Evolutionary conservation across 441 rosid genomes (phyloP), one percentile per base, ranked within the genome.

Genomic region (Manihot esculenta): DNA sequence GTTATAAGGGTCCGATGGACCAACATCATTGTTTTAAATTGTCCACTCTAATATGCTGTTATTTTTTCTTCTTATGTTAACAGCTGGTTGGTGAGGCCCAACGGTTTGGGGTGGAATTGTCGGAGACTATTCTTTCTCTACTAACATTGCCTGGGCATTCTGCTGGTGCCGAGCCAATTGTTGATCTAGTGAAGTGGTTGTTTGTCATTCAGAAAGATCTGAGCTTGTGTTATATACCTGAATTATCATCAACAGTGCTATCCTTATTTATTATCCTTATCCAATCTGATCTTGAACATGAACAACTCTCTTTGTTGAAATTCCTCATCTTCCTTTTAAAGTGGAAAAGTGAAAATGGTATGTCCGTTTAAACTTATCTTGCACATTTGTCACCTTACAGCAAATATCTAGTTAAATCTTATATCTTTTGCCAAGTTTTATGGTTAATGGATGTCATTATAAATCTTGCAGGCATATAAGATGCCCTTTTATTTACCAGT

Each of bases 291-390:
- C 88, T 92, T 53, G 99, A 94, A 76, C 96, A 92, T 9, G 96
- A 94, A 64, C 94, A 90, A 69, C 82, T 94, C 66, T 82, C 90
- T 73, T 60, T 89, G 72, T 63, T 94, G 77, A 90, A 86, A 62
- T 79, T 94, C 68, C 77, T 92, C 72, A 79, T 81, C 73, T 84
- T 87, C 74, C 81, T 94, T 65, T 74, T 92, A 56, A 82, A 76
- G 73, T 94, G 99, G 99, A 92, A 92, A 79, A 50, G 68, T 69
- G 84, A 83, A 82, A 80, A 74, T 35, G 97, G 99, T 91, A 84
- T 45, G 83, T 64, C 62, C 10, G 67, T 67, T 73, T 51, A 51
- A 42, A 74, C 66, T 64, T 66, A n/a, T n/a, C n/a, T n/a, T n/a
- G n/a, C 24, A 49, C 8, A 13, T 44, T 50, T 38, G 21, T 20